Conservation (phyloP, 768 basidiomycete genomes). For the Auricularia heimuer region DNA sequence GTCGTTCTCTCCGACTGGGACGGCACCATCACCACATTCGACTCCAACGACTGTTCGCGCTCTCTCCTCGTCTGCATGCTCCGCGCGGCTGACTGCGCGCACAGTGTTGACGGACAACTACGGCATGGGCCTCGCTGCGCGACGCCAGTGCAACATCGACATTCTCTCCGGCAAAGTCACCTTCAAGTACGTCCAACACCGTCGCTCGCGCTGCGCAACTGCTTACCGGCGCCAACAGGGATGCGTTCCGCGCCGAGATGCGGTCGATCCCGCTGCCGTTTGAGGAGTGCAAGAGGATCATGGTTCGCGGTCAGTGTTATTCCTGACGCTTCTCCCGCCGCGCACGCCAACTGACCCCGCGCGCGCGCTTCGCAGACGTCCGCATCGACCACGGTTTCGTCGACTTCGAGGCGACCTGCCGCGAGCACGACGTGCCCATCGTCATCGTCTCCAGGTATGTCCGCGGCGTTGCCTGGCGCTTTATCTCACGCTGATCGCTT, state of each 20-base stretch:
- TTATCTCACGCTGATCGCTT: not conserved
- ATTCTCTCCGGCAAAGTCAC: conserved; percentile 56
- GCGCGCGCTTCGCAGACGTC: conserved; percentile 46
- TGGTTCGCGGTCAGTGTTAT: conserved; percentile 24
- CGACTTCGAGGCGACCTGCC: conserved; percentile 82
- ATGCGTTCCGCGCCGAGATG: conserved; percentile 49
- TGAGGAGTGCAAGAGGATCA: conserved; percentile 71
- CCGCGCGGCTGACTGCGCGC: not conserved
- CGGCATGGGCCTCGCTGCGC: conserved; percentile 69
- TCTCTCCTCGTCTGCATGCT: not conserved
- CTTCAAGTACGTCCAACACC: conserved; percentile 43
- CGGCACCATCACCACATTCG: conserved; percentile 86
- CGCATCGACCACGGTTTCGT: conserved; percentile 82
- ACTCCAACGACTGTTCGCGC: conserved; percentile 81
- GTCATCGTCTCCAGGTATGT: conserved; percentile 80
- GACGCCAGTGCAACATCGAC: conserved; percentile 64
- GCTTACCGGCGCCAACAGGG: no score
- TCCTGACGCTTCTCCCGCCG: not conserved
- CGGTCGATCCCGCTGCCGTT: conserved; percentile 80
- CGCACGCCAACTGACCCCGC: not conserved
- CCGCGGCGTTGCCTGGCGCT: not conserved
- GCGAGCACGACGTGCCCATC: conserved; percentile 68
- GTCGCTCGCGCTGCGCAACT: no score
- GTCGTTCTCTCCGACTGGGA: conserved; percentile 91
- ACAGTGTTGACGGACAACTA: conserved; percentile 82